These are phyloP conservation scores for Gymnopus androsaceus DNA, from an alignment of 1,284 basidiomycete genomes.

Conservation along the genomic window DNA sequence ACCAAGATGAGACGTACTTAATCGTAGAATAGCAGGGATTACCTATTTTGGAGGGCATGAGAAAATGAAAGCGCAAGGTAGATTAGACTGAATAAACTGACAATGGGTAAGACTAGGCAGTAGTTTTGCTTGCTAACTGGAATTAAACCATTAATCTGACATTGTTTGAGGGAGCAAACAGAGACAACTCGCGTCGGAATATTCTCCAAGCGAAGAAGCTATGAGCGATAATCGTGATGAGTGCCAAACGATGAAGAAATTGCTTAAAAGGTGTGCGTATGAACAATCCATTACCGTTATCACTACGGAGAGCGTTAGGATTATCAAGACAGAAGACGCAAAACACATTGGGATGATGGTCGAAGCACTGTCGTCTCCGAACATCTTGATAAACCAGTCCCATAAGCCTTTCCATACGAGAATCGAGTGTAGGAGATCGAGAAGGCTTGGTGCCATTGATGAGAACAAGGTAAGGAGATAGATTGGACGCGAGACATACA, in stretches of 20 bases:
- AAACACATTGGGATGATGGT: conserved; percentile 7
- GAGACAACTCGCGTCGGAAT: not conserved
- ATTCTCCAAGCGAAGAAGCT: not conserved
- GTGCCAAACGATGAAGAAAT: not conserved
- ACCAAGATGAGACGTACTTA: not conserved
- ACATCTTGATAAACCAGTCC: conserved; percentile 9
- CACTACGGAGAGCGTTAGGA: not conserved
- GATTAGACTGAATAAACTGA: not conserved
- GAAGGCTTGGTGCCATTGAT: too few species aligned
- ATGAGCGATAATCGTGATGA: not conserved
- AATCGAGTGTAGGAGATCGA: conserved; percentile 6
- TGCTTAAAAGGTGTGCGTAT: not conserved
- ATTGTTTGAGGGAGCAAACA: not conserved
- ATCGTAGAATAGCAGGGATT: not conserved
- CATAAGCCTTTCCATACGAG: conserved; percentile 3
- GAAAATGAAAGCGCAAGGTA: not conserved
- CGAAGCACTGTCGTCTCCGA: not conserved
- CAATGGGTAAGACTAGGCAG: not conserved
- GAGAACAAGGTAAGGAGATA: too few species aligned
- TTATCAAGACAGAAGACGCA: not conserved
- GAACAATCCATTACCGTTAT: not conserved
- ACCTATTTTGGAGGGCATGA: not conserved
- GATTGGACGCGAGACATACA: too few species aligned
- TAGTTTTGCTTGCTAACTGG: conserved; percentile 3
- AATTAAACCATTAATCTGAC: not conserved